These are phyloP conservation scores for Secale cereale DNA, from an alignment of 176 grass and related monocot species.

Conservation along the genomic window DNA sequence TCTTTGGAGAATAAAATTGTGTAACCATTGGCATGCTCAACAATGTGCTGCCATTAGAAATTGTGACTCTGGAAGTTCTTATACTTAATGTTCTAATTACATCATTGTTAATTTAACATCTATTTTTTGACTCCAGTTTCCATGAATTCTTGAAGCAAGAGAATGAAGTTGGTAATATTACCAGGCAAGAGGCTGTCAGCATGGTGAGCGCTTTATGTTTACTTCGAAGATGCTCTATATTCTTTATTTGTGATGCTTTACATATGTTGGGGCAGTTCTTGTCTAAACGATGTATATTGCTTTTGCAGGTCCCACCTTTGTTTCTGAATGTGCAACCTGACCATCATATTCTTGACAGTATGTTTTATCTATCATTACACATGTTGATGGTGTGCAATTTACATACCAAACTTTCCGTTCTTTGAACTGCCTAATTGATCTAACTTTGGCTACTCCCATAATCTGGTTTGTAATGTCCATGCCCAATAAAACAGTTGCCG, in stretches of 20 bases:
- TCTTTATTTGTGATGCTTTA: conserved; percentile 30
- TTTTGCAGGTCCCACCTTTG: conserved; percentile 87
- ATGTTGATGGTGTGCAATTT: background rate
- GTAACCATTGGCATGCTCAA: background rate
- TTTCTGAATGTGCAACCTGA: conserved; percentile 92
- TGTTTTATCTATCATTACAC: conserved; percentile 20
- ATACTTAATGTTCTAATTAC: conserved; percentile 13
- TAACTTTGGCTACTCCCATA: background rate
- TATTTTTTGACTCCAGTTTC: conserved; percentile 46
- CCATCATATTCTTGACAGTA: conserved; percentile 98
- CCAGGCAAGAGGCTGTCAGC: conserved; percentile 99
- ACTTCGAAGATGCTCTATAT: background rate
- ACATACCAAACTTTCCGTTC: background rate
- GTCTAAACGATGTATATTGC: conserved; percentile 17
- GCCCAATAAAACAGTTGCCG: background rate
- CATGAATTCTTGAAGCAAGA: conserved; percentile 97
- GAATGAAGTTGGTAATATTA: conserved; percentile 98
- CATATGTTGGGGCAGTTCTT: background rate
- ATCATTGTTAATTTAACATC: conserved; percentile 21
- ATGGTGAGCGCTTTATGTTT: conserved; percentile 66
- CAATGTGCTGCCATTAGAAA: background rate
- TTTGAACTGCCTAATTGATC: background rate
- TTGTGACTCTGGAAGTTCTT: background rate
- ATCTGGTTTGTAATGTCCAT: background rate
- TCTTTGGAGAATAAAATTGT: background rate